phyloP scores from a whole-genome alignment of 1,284 basidiomycete species.

The Ceratobasidium sp. region DNA sequence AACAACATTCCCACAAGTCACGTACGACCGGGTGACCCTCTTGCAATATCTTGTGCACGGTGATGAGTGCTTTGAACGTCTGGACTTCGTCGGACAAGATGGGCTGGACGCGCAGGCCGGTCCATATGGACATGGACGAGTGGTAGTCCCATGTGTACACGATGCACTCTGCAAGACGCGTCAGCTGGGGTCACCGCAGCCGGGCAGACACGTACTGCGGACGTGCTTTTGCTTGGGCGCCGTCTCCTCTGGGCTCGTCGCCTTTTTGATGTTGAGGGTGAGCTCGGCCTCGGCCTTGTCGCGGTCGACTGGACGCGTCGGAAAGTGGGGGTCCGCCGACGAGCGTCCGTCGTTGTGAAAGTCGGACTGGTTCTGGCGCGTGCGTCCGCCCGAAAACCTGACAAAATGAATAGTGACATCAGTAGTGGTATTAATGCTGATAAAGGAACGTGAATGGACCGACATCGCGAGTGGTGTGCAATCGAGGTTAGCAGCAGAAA shows the following conservation, averaged over 20 bases:
- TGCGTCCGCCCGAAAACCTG: constrained; percentile 40
- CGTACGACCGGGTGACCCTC: constrained; percentile 92
- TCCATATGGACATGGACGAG: constrained; percentile 97
- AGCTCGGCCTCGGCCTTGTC: constrained; percentile 95
- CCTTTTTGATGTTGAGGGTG: constrained; percentile 94
- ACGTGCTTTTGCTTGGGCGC: constrained; percentile 98
- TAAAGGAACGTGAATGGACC: background rate
- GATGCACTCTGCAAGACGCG: constrained; percentile 76
- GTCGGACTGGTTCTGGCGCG: constrained; percentile 41
- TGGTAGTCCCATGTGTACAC: constrained; percentile 99
- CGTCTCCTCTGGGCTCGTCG: constrained; percentile 89
- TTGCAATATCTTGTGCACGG: constrained; percentile 94
- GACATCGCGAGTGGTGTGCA: background rate
- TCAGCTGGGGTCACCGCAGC: background rate
- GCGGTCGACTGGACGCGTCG: constrained; percentile 94
- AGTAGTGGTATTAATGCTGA: background rate
- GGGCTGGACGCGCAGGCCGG: constrained; percentile 90
- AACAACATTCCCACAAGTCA: constrained; percentile 42
- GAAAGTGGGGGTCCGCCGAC: constrained; percentile 78
- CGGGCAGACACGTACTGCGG: constrained; percentile 70
- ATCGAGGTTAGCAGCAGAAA: background rate
- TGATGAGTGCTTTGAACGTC: constrained; percentile 95
- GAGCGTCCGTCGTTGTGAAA: constrained; percentile 46
- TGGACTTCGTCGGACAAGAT: constrained; percentile 95
- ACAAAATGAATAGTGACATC: background rate